Base-by-base conservation (phyloP, 2,329 filamentous ascomycete genomes). In the Neofusicoccum cordaticola region DNA sequence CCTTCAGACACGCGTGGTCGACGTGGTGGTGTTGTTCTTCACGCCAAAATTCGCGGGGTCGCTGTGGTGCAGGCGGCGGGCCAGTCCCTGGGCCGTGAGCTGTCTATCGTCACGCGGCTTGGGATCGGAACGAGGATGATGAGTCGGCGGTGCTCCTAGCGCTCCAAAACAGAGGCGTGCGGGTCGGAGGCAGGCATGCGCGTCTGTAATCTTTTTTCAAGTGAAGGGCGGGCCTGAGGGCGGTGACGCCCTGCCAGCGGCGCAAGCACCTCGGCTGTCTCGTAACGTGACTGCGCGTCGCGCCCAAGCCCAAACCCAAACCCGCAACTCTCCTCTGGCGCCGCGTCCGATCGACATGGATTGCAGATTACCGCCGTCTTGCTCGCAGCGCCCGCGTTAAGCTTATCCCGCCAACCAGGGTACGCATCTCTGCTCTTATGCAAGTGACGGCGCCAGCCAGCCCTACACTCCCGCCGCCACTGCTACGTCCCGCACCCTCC, bases 1-100 rank as follows among this genome's bases (percentile, higher is more conserved):
- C 52, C 34, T 68, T 31, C 67, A 67, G 68, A 68, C 68, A 69
- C 66, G 50, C 63, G 51, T 56, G 44, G 42, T 22, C 56, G 56
- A 50, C 17, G 34, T 50, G 17, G 34, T 31, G 7, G 27, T 50
- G 45, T 48, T 62, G 37, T 62, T 62, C 44, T 51, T 62, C 34
- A 35, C 22, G 27, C 19, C 39, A 61, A 47, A 47, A 61, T 61
- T 61, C 56, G 63, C 53, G 52, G 56, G 47, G 63, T 52, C 61
- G 47, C 42, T 51, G 45, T 50, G 44, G 42, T 12, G 13, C 13
- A n/a, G n/a, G 8, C 12, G 50, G 8, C 48, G 41, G 53, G 53
- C 53, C 53, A 27, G 39, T 15, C 13, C 15, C n/a, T 60, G 56
- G 56, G 31, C 56, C 56, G 56, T 45, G 56, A 39, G 50, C 47